These are phyloP conservation scores for Penicillium cinerascens DNA, from an alignment of 495 filamentous ascomycete genomes.

Conservation along the genomic window DNA sequence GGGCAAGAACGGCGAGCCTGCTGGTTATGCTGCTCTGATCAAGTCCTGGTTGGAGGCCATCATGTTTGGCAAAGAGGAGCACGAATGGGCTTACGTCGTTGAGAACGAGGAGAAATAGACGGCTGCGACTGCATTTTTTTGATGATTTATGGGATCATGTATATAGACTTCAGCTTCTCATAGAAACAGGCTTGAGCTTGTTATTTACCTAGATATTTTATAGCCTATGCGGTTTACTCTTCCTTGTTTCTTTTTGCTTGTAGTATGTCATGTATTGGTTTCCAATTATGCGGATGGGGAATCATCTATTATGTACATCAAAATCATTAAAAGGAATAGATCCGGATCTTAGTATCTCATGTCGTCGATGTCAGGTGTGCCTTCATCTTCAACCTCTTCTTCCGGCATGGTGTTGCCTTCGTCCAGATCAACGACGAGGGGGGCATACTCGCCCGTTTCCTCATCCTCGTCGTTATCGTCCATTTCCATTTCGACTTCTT, in stretches of 20 bases:
- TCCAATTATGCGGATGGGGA: neutral
- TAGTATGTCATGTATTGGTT: neutral
- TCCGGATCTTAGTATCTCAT: slow-evolving; percentile 8
- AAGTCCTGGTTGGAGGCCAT: slow-evolving; percentile 79
- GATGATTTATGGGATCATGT: neutral
- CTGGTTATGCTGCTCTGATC: slow-evolving; percentile 65
- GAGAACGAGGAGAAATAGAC: slow-evolving; percentile 50
- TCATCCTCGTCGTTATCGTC: slow-evolving; percentile 74
- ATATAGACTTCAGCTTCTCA: neutral
- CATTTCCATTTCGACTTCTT: slow-evolving; percentile 75
- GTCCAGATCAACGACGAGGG: slow-evolving; percentile 64
- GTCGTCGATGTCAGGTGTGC: slow-evolving; percentile 6
- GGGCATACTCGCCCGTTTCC: slow-evolving; percentile 82
- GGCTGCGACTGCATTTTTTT: neutral
- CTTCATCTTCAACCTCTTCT: neutral
- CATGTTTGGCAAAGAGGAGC: slow-evolving; percentile 79
- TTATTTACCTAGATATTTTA: neutral
- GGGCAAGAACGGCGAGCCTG: slow-evolving; percentile 54
- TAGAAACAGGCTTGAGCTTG: neutral
- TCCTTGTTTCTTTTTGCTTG: neutral
- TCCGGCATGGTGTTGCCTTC: neutral
- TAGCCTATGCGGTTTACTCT: neutral
- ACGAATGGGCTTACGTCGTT: slow-evolving; percentile 77
- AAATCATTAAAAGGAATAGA: neutral
- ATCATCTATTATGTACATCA: neutral